Conservation (phyloP, 1,284 basidiomycete species). For the Phenoliferia sp. region DNA sequence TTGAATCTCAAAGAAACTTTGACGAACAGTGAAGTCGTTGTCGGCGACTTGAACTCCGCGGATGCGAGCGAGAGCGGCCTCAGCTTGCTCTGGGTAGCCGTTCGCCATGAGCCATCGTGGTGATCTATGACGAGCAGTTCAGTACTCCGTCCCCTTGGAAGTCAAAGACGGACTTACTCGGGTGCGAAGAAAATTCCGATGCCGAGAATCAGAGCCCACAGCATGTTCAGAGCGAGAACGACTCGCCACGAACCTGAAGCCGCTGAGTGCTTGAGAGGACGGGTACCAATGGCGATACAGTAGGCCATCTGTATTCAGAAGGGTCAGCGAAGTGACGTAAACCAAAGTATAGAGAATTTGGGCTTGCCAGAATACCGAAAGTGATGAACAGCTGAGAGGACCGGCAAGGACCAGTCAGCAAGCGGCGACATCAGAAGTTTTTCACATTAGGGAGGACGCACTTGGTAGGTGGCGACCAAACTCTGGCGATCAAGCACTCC, state of each 20-base stretch:
- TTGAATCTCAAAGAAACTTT: conserved; percentile 6
- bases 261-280: conserved; percentile 9
- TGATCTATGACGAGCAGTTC: background rate
- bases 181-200: background rate
- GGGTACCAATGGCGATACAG: conserved; percentile 23
- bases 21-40: background rate
- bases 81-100: background rate
- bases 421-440: background rate
- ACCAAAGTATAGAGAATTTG: background rate
- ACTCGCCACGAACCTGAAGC: conserved; percentile 15
- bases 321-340: background rate
- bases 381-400: conserved; percentile 31
- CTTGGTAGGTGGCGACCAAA: background rate
- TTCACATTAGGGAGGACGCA: background rate
- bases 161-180: conserved; percentile 22
- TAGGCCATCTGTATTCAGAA: background rate
- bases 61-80: conserved; percentile 25
- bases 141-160: too few relatives aligned
- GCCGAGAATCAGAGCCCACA: conserved; percentile 16
- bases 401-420: background rate
- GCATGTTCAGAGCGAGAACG: conserved; percentile 18
- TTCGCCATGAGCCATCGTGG: background rate
- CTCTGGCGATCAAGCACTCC: background rate
- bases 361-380: conserved; percentile 22
- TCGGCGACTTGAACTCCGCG: conserved; percentile 29